Evolutionary conservation across 2,329 filamentous ascomycete genomes (phyloP), one percentile per base, ranked within the genome.

Genomic region (Fusarium robinianum): DNA sequence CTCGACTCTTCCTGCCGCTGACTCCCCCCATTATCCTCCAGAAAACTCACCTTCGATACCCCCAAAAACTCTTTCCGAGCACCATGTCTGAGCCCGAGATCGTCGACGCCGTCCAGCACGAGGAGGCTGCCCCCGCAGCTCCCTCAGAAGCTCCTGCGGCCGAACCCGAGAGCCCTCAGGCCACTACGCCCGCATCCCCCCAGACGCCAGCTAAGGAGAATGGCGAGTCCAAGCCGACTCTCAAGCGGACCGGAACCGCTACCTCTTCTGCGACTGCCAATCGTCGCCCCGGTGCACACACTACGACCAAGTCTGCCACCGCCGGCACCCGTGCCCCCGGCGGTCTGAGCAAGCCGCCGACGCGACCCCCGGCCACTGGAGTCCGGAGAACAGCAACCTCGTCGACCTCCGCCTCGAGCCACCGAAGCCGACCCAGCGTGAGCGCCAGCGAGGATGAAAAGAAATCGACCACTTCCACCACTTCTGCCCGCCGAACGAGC

Each of bases 361-460:
- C 75, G 14, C 74, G 76, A 3, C 71, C 75, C 27, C 67, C 73
- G n/a, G 56, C 63, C 26, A 68, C 67, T 38, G 58, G 57, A 52
- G 56, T 65, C 51, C 58, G 65, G 48, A 60, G 65, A 22, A 57
- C 66, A 31, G 57, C 64, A 5, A 64, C 67, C 11, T 58, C 68
- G 10, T 55, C 70, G 7, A 66, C 70, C 23, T 64, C 72, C 4
- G 57, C 66, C n/a, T 58, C 69, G 25, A 69, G 62, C 50, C 75
- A 78, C 61, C 70, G 67, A 51, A 71, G 73, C 32, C 72, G 72
- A n/a, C 67, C 74, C 23, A 74, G 71, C 36, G 66, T 74, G 38
- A 77, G 75, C 47, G 69, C 72, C 36, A 75, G 74, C 41, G 75
- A 78, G 49, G 76, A 78, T 54, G 76, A 78, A 46, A 75, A 71